Base-by-base conservation (phyloP, 2,329 filamentous ascomycete species). In the Diplodia corticola region DNA sequence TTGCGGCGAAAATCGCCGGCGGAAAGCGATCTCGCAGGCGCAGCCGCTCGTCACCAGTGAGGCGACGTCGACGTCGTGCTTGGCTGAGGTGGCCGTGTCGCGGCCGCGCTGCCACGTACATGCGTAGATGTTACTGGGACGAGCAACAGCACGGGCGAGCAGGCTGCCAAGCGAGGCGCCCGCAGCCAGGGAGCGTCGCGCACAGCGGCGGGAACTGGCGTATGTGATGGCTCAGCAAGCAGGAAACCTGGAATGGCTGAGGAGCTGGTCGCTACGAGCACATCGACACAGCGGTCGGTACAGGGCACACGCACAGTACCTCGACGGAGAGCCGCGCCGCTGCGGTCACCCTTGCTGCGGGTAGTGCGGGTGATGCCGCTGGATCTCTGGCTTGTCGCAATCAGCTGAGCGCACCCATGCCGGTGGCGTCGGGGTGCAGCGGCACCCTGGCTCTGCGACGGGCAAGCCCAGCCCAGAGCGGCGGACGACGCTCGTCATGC, bases 291-390 rank as follows among this genome's bases (percentile, higher is more conserved):
- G 40, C 22, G 57, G 22, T 53, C 28, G 24, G 40, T n/a, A 46
- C 57, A 49, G 40, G 30, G 44, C 57, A 61, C 57, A 61, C 20
- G 40, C 17, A 20, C 40, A 44, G 57, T 61, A 61, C 57, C 40
- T 61, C 30, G 40, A 61, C 57, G 57, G 57, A 61, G 57, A 61
- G 57, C 57, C 57, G 57, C 57, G 57, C 57, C 57, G 57, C 40
- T 61, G 57, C 57, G 57, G 57, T 61, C 57, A 61, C 57, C 57
- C 57, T 49, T 61, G 57, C 57, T 61, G 57, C 51, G 63, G 63
- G 63, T 65, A 55, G 30, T 65, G 63, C 63, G 63, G 63, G 63
- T 40, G 40, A 54, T 64, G 50, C 63, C 63, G 63, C 63, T 65
- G 63, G 40, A 57, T 57, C 50, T 65, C 49, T 51, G 20, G 54